Evolutionary conservation across 202 grass and related monocot species (phyloP).

Genomic region (Schoenoplectus tabernaemontani): DNA sequence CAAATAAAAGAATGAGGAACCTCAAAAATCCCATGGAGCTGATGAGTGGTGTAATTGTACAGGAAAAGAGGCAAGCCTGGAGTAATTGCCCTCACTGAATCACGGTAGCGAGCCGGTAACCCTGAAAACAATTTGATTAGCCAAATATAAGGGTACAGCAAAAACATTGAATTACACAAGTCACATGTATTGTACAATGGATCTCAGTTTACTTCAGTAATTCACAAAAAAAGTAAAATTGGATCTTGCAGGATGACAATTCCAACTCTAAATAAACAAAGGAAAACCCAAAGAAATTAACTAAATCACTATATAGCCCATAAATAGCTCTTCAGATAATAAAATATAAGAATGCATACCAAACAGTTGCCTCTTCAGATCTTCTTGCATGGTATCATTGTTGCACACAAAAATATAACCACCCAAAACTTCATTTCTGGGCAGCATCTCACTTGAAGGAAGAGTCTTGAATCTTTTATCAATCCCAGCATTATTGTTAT

Average conservation of each 20-base stretch:
- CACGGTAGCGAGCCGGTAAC: slow-evolving; percentile 89
- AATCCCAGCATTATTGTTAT: slow-evolving; percentile 41
- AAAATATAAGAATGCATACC: slow-evolving; percentile 36
- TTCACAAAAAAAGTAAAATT: not conserved
- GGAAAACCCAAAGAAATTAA: not conserved
- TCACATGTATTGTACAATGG: not conserved
- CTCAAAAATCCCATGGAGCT: slow-evolving; percentile 98
- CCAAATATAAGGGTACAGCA: not conserved
- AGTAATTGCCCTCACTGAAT: slow-evolving; percentile 96
- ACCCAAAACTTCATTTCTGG: slow-evolving; percentile 88
- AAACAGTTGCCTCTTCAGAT: slow-evolving; percentile 95
- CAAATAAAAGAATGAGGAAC: slow-evolving; percentile 27
- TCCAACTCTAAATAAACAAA: not conserved
- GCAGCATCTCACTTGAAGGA: slow-evolving; percentile 86
- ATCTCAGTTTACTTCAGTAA: not conserved
- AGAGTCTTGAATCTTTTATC: slow-evolving; percentile 94
- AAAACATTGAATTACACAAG: not conserved
- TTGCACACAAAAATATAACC: slow-evolving; percentile 98
- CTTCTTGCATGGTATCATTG: slow-evolving; percentile 97
- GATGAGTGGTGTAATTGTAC: slow-evolving; percentile 96
- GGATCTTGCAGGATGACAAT: not conserved
- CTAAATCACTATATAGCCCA: not conserved
- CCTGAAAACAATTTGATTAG: slow-evolving; percentile 42
- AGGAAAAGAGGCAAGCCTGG: slow-evolving; percentile 97
- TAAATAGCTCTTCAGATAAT: not conserved